A percentile compares a stretch with the other conserved stretches of the same genome.
These are phyloP conservation scores for Globisporangium paddicum DNA, from an alignment of 352 stramenopile species.

Conservation along the genomic window DNA sequence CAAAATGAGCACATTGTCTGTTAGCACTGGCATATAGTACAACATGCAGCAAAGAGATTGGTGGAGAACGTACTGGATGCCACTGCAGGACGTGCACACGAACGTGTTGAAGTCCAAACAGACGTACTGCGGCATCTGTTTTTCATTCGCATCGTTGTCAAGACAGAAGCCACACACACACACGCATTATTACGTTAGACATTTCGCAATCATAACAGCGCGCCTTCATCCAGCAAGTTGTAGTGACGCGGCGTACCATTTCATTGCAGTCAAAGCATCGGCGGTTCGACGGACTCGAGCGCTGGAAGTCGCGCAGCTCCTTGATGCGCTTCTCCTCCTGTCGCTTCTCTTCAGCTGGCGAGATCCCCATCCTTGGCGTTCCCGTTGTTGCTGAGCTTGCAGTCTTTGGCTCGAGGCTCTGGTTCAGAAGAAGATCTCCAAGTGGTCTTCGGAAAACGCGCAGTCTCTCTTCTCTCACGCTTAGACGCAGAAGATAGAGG, in stretches of 20 bases:
- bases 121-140: constrained; percentile 89
- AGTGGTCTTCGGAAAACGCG: not conserved
- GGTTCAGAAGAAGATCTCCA: not conserved
- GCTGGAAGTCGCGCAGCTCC: constrained; percentile 85
- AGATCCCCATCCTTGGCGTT: not conserved
- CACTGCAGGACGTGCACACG: constrained; percentile 92
- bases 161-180: not conserved
- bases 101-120: constrained; percentile 93
- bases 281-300: constrained; percentile 59
- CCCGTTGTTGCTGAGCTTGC: not conserved
- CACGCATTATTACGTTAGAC: too few relatives aligned
- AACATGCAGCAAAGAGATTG: not conserved
- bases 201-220: too few relatives aligned
- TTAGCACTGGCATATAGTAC: not conserved
- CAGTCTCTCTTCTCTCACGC: not conserved
- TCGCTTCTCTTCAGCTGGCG: constrained; percentile 62
- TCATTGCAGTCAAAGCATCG: constrained; percentile 90
- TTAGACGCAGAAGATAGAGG: not conserved
- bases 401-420: not conserved
- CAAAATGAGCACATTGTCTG: not conserved
- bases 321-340: constrained; percentile 82
- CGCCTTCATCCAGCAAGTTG: not conserved
- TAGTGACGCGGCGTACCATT: constrained; percentile 52
- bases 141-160: not conserved
- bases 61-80: constrained; percentile 80